These are phyloP conservation scores for Aspergillus sparsus DNA, from an alignment of 495 filamentous ascomycete genomes.

Conservation along the genomic window DNA sequence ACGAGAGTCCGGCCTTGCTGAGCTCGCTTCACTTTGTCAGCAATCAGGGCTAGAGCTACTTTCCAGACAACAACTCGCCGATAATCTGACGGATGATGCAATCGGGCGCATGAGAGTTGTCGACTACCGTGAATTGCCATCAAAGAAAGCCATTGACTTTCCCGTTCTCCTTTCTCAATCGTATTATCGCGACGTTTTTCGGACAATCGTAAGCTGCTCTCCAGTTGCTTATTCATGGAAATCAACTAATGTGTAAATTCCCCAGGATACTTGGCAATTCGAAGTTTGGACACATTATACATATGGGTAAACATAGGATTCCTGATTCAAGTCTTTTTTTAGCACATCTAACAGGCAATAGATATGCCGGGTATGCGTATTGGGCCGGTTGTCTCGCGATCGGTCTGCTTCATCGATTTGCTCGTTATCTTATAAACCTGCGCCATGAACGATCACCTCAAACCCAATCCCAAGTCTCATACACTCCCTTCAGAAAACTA, in stretches of 20 bases:
- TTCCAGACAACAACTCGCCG: conserved; percentile 33
- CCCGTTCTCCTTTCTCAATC: conserved; percentile 35
- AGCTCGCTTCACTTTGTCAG: conserved; percentile 31
- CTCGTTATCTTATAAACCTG: conserved; percentile 10
- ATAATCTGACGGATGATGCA: conserved; percentile 41
- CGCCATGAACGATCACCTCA: neutral
- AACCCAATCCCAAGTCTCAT: neutral
- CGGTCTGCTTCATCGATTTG: conserved; percentile 31
- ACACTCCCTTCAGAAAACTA: neutral
- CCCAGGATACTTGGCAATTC: conserved; percentile 39
- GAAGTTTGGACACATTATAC: conserved; percentile 41
- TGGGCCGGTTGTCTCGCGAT: conserved; percentile 34
- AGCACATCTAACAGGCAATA: conserved; percentile 6
- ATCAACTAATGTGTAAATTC: neutral
- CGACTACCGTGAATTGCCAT: conserved; percentile 33
- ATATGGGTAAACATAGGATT: conserved; percentile 30
- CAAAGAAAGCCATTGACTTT: conserved; percentile 18
- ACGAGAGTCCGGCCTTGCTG: conserved; percentile 28
- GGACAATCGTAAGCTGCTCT: conserved; percentile 33
- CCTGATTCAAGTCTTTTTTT: neutral
- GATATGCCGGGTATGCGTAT: conserved; percentile 33
- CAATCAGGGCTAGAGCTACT: conserved; percentile 33
- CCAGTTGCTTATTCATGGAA: too few species aligned
- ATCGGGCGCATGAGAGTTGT: conserved; percentile 36
- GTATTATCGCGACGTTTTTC: conserved; percentile 35